phyloP scores from a whole-genome alignment of 1,284 basidiomycete species.

The Ustilago lituana region DNA sequence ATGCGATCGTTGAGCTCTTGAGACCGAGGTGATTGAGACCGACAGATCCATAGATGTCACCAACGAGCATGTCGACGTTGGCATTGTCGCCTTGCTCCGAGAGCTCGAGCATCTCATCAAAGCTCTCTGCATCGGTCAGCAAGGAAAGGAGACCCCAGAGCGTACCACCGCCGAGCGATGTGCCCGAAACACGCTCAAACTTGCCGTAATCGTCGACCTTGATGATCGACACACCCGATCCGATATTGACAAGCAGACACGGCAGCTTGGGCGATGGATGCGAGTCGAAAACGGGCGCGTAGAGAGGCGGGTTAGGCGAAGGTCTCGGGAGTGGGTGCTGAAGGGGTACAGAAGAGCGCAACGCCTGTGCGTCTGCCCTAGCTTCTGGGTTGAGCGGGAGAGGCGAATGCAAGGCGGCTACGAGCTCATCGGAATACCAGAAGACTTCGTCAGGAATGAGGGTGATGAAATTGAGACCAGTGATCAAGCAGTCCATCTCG shows the following conservation, averaged over 20 bases:
- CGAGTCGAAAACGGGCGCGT: constrained; percentile 82
- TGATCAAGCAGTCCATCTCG: constrained; percentile 98
- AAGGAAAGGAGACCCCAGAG: constrained; percentile 95
- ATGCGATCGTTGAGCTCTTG: constrained; percentile 97
- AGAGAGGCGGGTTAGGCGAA: constrained; percentile 88
- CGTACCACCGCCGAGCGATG: constrained; percentile 98
- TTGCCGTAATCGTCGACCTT: constrained; percentile 93
- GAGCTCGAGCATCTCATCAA: constrained; percentile 96
- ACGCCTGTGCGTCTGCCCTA: constrained; percentile 42
- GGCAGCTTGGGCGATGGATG: constrained; percentile 82
- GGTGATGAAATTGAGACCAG: constrained; percentile 94
- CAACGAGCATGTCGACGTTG: constrained; percentile 97
- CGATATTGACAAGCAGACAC: constrained; percentile 97
- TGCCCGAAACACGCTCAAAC: constrained; percentile 96
- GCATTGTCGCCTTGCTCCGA: constrained; percentile 94
- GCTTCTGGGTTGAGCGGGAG: constrained; percentile 46
- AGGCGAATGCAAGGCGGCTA: constrained; percentile 68
- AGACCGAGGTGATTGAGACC: constrained; percentile 73
- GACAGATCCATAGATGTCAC: constrained; percentile 96
- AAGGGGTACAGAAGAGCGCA: constrained; percentile 41
- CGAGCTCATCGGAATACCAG: constrained; percentile 97
- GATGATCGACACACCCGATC: constrained; percentile 96
- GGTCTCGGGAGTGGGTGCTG: constrained; percentile 79
- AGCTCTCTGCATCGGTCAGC: constrained; percentile 91
- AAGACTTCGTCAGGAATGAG: constrained; percentile 98